These are phyloP conservation scores for Ustilago vetiveriae DNA, from an alignment of 1,284 basidiomycete genomes.

Conservation along the genomic window DNA sequence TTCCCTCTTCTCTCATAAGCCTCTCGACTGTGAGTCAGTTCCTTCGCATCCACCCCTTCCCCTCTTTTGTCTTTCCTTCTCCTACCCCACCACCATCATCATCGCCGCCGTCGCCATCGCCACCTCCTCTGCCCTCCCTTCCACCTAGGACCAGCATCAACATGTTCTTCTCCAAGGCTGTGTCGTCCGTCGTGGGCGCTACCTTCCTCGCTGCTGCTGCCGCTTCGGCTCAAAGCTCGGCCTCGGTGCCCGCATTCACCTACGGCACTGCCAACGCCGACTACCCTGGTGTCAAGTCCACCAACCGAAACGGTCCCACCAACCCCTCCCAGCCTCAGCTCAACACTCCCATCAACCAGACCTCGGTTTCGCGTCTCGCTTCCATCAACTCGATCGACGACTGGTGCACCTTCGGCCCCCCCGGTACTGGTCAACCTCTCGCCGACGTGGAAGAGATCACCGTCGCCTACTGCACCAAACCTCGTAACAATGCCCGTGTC, in stretches of 20 bases:
- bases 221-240: constrained; percentile 14
- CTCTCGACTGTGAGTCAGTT: no score
- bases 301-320: constrained; percentile 53
- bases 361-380: constrained; percentile 59
- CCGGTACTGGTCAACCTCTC: constrained; percentile 70
- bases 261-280: constrained; percentile 55
- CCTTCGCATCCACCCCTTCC: no score
- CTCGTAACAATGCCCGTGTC: constrained; percentile 66
- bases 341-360: constrained; percentile 65
- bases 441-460: constrained; percentile 76
- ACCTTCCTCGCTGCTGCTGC: constrained; percentile 26
- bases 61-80: no score
- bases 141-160: neutral
- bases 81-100: no score
- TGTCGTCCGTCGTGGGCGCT: constrained; percentile 34
- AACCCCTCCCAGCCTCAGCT: constrained; percentile 59
- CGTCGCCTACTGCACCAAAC: constrained; percentile 78
- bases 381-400: constrained; percentile 65
- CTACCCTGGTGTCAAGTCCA: constrained; percentile 55
- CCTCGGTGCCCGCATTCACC: constrained; percentile 42
- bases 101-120: neutral
- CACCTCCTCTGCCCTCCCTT: neutral
- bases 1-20: no score
- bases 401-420: constrained; percentile 67
- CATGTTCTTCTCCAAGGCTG: constrained; percentile 48